Conservation (phyloP, 2,329 filamentous ascomycete genomes). For the Fusarium temperatum region DNA sequence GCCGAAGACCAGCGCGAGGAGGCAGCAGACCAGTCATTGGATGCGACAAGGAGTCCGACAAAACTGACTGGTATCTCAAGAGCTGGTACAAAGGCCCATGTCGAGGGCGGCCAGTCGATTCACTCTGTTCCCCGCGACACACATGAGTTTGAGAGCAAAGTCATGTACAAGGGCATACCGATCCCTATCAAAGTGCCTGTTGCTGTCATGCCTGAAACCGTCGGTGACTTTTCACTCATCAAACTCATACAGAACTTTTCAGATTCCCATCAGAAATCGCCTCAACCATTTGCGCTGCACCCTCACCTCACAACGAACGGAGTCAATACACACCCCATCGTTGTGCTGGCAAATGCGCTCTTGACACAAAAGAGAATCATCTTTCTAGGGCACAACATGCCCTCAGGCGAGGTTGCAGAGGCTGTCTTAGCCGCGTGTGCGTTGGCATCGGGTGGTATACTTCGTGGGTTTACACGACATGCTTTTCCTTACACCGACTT, state of each 20-base stretch:
- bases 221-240: constrained; percentile 96
- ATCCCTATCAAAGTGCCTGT: constrained; percentile 97
- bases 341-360: constrained; percentile 92
- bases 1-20: constrained; percentile 66
- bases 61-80: constrained; percentile 62
- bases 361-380: constrained; percentile 96
- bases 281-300: constrained; percentile 86
- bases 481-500: constrained; percentile 98
- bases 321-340: constrained; percentile 88
- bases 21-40: constrained; percentile 49
- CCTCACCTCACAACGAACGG: constrained; percentile 94
- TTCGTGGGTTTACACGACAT: constrained; percentile 93
- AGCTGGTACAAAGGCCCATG: constrained; percentile 69
- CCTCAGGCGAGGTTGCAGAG: constrained; percentile 95
- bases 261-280: constrained; percentile 79
- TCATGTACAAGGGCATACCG: constrained; percentile 95
- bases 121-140: constrained; percentile 91
- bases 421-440: constrained; percentile 98
- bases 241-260: constrained; percentile 97
- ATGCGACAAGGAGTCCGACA: constrained; percentile 59
- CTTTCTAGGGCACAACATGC: constrained; percentile 93
- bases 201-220: constrained; percentile 91
- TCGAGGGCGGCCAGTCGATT: constrained; percentile 66
- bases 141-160: constrained; percentile 95
- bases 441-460: constrained; percentile 88